Evolutionary conservation across 2,329 filamentous ascomycete species (phyloP).

Genomic region (Aspergillus terreus): DNA sequence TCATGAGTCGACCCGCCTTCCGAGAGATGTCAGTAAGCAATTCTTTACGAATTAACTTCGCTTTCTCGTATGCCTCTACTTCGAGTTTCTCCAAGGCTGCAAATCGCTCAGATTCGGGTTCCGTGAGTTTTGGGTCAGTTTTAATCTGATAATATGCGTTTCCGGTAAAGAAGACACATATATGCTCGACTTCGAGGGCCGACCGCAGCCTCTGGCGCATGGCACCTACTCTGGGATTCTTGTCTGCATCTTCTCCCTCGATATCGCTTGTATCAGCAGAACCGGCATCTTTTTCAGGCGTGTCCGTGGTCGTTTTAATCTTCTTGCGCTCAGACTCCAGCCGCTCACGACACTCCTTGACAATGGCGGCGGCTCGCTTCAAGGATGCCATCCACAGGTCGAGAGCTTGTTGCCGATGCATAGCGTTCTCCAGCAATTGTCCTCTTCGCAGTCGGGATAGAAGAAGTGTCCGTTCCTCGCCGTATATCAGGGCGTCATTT

Average conservation of each 20-base stretch:
- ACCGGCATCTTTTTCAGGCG: constrained; percentile 15
- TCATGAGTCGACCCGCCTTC: constrained; percentile 64
- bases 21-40: constrained; percentile 60
- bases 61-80: constrained; percentile 68
- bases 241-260: constrained; percentile 38
- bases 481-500: constrained; percentile 63
- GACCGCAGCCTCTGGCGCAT: constrained; percentile 65
- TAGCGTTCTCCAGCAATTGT: constrained; percentile 74
- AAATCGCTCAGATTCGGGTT: constrained; percentile 65
- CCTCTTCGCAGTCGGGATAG: constrained; percentile 63
- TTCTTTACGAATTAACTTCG: constrained; percentile 73
- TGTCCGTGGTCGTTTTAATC: constrained; percentile 19
- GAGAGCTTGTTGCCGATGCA: constrained; percentile 64
- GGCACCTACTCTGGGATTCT: constrained; percentile 50
- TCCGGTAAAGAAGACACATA: constrained; percentile 77
- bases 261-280: constrained; percentile 27
- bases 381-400: constrained; percentile 63
- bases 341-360: constrained; percentile 63
- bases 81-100: constrained; percentile 66
- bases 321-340: constrained; percentile 48
- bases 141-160: constrained; percentile 84
- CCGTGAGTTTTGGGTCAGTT: constrained; percentile 60
- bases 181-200: constrained; percentile 76
- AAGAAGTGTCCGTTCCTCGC: constrained; percentile 66
- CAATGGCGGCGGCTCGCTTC: constrained; percentile 43